Base-by-base conservation (phyloP, 805 yeast species). In the Osmozyma mogii region DNA sequence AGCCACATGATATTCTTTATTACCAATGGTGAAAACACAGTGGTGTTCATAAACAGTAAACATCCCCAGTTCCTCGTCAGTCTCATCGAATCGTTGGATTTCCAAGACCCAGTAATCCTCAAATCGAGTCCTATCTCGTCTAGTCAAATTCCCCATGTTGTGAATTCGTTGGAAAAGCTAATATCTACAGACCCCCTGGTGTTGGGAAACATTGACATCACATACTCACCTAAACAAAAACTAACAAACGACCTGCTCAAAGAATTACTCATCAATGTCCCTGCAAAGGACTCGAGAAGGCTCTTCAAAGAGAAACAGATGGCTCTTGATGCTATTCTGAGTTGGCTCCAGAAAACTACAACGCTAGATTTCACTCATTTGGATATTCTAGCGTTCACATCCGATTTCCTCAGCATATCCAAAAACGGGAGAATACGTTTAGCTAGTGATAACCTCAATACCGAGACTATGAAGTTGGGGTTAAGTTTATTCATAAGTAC, bases 21-120 rank as follows among this genome's bases (percentile, higher is more conserved):
- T 2, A 18, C 22, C 17, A 15, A 32, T 15, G 26, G 21, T 11
- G 25, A 23, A 9, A 17, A 24, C 3, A 19, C 22, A 12, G 11
- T 22, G 10, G 37, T 34, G 4, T 26, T 40, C 6, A 14, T 40
- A 4, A 11, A 24, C 9, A 29, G 31, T 24, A 13, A 29, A 3
- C 23, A 28, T 22, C 35, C 43, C 3, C 4, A 28, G 18, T 34
- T 38, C 15, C 15, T 40, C 11, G 30, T 24, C 3, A 37, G 34
- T 22, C 32, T 35, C n/a, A 21, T 40, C 8, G 44, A 38, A 17
- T 31, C 37, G 7, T 28, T 38, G 11, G 36, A 33, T 16, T 25
- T 32, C 8, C 32, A 31, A 4, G 11, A 18, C 5, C 37, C 41
- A 2, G 20, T 40, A 10, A 29, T 40, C 6, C 24, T 40, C 5